Evolutionary conservation across 805 yeast genomes (phyloP).

Genomic region (Yarrowia sp.): DNA sequence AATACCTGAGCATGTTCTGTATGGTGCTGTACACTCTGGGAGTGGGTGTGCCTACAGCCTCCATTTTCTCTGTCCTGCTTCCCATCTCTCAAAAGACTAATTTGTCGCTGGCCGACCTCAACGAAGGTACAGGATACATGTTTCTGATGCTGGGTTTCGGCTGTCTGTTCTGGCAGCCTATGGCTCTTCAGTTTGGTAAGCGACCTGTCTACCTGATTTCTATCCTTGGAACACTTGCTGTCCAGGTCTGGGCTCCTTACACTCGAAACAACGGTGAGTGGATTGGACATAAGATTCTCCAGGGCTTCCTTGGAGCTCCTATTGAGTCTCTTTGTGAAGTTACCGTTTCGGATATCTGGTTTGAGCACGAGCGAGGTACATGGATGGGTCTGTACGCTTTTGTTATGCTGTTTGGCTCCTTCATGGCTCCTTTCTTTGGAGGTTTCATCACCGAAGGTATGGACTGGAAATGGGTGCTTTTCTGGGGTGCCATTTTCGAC

Average conservation of each 20-base stretch:
- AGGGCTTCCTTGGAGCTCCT: conserved; percentile 66
- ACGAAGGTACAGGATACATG: conserved; percentile 50
- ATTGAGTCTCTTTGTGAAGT: conserved; percentile 70
- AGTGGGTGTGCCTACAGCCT: conserved; percentile 51
- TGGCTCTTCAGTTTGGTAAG: conserved; percentile 51
- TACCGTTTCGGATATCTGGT: conserved; percentile 67
- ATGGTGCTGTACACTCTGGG: conserved; percentile 44
- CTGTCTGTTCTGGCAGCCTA: conserved; percentile 51
- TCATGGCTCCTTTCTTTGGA: conserved; percentile 20
- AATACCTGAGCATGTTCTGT: conserved; percentile 45
- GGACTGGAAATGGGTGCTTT: conserved; percentile 29
- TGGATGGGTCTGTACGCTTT: conserved; percentile 70
- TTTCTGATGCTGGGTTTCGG: conserved; percentile 54
- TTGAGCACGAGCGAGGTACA: conserved; percentile 72
- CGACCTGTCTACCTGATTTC: conserved; percentile 47
- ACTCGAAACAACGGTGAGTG: conserved; percentile 42
- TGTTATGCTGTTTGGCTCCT: conserved; percentile 45
- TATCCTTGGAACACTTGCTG: conserved; percentile 43
- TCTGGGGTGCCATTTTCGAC: conserved; percentile 26
- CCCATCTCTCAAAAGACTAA: conserved; percentile 42
- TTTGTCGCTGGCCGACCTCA: conserved; percentile 44
- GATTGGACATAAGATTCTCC: conserved; percentile 44
- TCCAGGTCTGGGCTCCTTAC: conserved; percentile 47
- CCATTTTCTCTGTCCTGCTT: conserved; percentile 46
- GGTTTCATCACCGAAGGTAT: conserved; percentile 18